Evolutionary conservation across 208 protist species (phyloP).

Genomic region (Leishmania amazonensis): DNA sequence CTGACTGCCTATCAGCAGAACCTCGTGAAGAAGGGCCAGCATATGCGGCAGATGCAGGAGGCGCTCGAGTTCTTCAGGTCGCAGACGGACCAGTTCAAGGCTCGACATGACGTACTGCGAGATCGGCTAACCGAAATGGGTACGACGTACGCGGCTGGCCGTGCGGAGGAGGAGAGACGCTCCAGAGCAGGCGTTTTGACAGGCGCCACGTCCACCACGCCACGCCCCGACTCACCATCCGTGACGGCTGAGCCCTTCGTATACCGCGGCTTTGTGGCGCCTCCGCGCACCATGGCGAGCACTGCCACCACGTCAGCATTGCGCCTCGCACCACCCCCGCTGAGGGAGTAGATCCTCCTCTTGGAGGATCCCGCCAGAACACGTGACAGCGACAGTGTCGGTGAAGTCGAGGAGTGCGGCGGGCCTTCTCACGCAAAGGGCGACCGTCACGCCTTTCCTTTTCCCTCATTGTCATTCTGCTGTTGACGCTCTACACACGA

Average conservation of each 20-base stretch:
- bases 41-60: conserved; percentile 92
- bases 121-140: conserved; percentile 58
- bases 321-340: neutral
- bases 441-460: neutral
- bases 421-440: neutral
- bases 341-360: neutral
- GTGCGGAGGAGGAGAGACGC: conserved; percentile 16
- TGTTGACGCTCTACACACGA: neutral
- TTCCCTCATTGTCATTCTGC: neutral
- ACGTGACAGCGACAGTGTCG: neutral
- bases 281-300: neutral
- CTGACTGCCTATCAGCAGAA: conserved; percentile 93
- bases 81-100: conserved; percentile 80
- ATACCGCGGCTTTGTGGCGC: conserved; percentile 31
- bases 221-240: neutral
- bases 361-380: neutral
- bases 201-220: neutral
- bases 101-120: conserved; percentile 69
- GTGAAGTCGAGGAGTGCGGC: neutral
- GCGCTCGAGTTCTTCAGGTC: conserved; percentile 81
- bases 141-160: conserved; percentile 38
- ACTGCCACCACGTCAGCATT: neutral
- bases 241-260: neutral
- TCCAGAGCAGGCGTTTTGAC: neutral
- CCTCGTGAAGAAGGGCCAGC: conserved; percentile 91